These are phyloP conservation scores for Fusarium solani-melongenae DNA, from an alignment of 2,329 filamentous ascomycete species.

Conservation along the genomic window DNA sequence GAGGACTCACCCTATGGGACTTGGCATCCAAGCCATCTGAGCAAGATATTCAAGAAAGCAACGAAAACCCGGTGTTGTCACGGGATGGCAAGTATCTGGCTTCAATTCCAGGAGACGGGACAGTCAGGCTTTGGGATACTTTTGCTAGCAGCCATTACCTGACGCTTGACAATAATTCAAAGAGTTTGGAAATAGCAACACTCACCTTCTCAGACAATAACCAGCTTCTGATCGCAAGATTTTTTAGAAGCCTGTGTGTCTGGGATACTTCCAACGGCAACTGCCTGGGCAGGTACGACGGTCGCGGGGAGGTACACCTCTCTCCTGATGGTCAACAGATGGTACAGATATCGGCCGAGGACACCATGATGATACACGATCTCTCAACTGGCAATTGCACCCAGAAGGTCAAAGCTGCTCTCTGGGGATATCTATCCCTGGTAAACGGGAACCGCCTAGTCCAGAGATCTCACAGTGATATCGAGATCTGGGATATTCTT, in stretches of 20 bases:
- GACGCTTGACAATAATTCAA: background rate
- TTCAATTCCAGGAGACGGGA: accelerated
- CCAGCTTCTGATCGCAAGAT: background rate
- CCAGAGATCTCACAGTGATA: accelerated
- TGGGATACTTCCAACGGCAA: background rate
- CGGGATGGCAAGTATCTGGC: background rate
- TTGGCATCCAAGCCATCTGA: background rate
- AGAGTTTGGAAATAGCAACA: no score
- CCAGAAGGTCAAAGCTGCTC: no score
- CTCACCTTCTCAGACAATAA: background rate
- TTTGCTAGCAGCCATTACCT: background rate
- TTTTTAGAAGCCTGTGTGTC: no score
- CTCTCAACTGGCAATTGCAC: background rate
- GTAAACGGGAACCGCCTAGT: background rate
- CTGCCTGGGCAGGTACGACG: background rate
- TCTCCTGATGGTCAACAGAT: background rate
- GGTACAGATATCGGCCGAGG: accelerated
- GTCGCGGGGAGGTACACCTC: background rate
- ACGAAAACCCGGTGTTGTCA: background rate
- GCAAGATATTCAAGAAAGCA: background rate
- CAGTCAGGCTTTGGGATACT: background rate
- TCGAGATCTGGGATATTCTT: background rate
- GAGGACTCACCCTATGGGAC: background rate
- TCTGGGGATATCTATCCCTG: accelerated
- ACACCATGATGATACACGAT: background rate